Evolutionary conservation across 768 basidiomycete species (phyloP), one percentile per base, ranked within the genome.

Genomic region (Termitomyces sp.): DNA sequence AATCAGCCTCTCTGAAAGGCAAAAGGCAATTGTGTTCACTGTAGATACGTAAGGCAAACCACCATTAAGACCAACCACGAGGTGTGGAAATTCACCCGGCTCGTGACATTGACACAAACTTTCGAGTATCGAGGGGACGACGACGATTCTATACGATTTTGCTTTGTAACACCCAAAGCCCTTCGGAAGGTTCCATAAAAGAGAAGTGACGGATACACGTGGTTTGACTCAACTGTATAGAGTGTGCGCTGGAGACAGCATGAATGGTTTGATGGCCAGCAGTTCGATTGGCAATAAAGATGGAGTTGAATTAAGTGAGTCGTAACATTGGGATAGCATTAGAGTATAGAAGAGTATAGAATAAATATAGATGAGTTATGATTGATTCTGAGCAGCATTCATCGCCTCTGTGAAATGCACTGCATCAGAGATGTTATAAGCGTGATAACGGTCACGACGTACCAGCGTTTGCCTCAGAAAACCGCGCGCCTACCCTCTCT

Each of bases 381-480:
- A 68, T 53, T 66, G 66, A 57, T 71, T 74, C 61, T 76, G 75
- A 14, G 67, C 62, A 11, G 75, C 68, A 60, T 71, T 75, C 77
- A 62, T 62, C 12, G 61, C 57, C 54, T 62, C 61, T 62, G 27
- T 3, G 10, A 40, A 27, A 42, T 14, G 27, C 14, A 14, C 19
- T n/a, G 21, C 10, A 41, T 45, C 9, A 45, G 35, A n/a, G n/a
- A 51, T 6, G 25, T 21, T 19, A 16, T 44, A 19, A 25, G 5
- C 1, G 9, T 12, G 17, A 45, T n/a, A 11, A 31, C 11, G 2
- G 29, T 38, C 17, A 19, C 34, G 16, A 77, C 90, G 58, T 62
- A 94, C 95, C 95, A 53, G 92, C 92, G 66, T 94, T 96, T 60
- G 89, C 75, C 69, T 96, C 95, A 44, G 93, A 92, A 68, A 96